Evolutionary conservation across 2,329 filamentous ascomycete genomes (phyloP), one percentile per base, ranked within the genome.

Genomic region (Pseudonectria foliicola): DNA sequence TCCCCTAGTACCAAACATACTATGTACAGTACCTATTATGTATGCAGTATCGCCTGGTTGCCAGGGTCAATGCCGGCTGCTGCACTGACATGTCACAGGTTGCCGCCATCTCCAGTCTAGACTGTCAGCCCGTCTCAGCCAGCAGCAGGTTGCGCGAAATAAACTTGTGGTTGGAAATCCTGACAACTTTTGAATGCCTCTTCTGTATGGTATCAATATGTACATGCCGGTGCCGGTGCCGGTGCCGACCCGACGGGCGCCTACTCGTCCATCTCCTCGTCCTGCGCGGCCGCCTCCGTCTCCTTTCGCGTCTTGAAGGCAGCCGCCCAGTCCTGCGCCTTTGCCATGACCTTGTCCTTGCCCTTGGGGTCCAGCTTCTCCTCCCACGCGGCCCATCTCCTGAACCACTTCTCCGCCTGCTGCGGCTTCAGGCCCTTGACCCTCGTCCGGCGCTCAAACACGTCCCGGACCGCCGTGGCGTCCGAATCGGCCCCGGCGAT

Each of bases 301-400:
- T 60, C 61, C 52, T 67, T 67, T 45, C 49, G 64, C 33, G 65
- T 64, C 59, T 67, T 67, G 46, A 61, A 66, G 31, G 61, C 53
- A 33, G 71, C 77, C 23, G 81, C 79, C 71, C 81, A 90, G 48
- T 82, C 80, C 53, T 73, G 74, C 27, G 84, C 84, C 59, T 79
- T 72, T 16, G 73, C 79, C 64, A 80, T 80, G 25, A 88, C 83
- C 51, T 72, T 75, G 50, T 84, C 82, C 45, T 21, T 21, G 18
- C 73, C 75, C 71, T 85, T 64, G 40, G 71, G 66, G 2, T 85
- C 86, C 39, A 76, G 64, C 57, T 73, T 74, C 63, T 82, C 79
- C 67, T 98, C 92, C 76, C 87, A 96, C 48, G 83, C 77, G 38
- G 83, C 75, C 92, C 92, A 98, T 49, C 85, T 76, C 66, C 86